Conservation (phyloP, 768 basidiomycete species). For the Serendipita sp. region DNA sequence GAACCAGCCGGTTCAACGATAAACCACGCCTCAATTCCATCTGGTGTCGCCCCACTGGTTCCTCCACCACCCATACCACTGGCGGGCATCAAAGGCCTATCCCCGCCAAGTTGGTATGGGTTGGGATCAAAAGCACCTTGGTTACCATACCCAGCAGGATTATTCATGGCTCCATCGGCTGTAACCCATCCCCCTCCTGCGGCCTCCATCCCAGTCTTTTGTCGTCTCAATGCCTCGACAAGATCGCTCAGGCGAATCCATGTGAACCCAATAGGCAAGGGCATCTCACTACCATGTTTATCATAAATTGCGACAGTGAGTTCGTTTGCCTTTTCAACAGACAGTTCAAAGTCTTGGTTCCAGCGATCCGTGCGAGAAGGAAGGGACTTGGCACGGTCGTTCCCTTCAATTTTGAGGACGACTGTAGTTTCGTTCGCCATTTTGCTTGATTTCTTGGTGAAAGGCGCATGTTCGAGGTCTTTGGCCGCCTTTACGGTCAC, state of each 20-base stretch:
- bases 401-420: constrained; percentile 92
- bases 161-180: constrained; percentile 61
- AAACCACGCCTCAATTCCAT: constrained; percentile 95
- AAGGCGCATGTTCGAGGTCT: constrained; percentile 87
- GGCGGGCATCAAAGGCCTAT: constrained; percentile 12
- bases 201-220: constrained; percentile 75
- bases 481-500: constrained; percentile 80
- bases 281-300: constrained; percentile 67
- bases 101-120: constrained; percentile 30
- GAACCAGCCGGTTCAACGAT: constrained; percentile 96
- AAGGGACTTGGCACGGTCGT: constrained; percentile 80
- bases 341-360: constrained; percentile 95
- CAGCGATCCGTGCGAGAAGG: constrained; percentile 89
- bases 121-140: constrained; percentile 24
- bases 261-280: constrained; percentile 81
- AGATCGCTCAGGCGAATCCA: constrained; percentile 93
- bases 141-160: constrained; percentile 35
- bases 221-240: constrained; percentile 80
- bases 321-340: constrained; percentile 96
- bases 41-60: constrained; percentile 20
- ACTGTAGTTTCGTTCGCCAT: constrained; percentile 72
- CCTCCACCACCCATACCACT: constrained; percentile 5
- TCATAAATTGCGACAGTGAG: constrained; percentile 94
- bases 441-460: constrained; percentile 60
- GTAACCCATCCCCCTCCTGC: constrained; percentile 89